phyloP scores from a whole-genome alignment of 352 stramenopile species.

The Phytophthora multivora region DNA sequence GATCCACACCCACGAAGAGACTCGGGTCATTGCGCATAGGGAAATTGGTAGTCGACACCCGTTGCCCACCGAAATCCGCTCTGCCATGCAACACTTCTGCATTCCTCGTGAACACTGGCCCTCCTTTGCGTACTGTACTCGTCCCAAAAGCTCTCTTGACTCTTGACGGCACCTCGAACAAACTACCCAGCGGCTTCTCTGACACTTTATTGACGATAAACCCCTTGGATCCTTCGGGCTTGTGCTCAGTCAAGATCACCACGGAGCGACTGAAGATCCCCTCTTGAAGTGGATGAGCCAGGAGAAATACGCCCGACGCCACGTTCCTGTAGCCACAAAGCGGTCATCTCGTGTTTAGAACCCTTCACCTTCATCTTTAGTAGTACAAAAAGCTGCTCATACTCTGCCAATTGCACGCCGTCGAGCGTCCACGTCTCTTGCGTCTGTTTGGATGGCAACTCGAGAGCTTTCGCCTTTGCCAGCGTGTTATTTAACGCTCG shows the following conservation, averaged over 20 bases:
- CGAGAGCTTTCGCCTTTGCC: conserved; percentile 41
- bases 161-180: conserved; percentile 64
- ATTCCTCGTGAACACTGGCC: conserved; percentile 64
- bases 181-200: conserved; percentile 53
- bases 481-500: conserved; percentile 66
- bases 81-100: conserved; percentile 67
- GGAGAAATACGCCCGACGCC: conserved; percentile 67
- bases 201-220: conserved; percentile 80
- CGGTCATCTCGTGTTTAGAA: neutral
- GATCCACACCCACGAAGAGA: conserved; percentile 73
- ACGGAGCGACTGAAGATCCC: conserved; percentile 78
- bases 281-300: conserved; percentile 75
- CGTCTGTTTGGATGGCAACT: conserved; percentile 25
- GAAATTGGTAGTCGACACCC: conserved; percentile 57
- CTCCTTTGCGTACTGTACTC: conserved; percentile 62
- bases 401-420: conserved; percentile 53
- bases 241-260: conserved; percentile 78
- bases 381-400: conserved; percentile 1
- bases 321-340: conserved; percentile 29
- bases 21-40: conserved; percentile 39
- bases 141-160: conserved; percentile 66
- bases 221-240: conserved; percentile 53
- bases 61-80: conserved; percentile 67
- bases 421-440: conserved; percentile 20
- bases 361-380: neutral